phyloP scores from a whole-genome alignment of 139 green algal species.

The Spirogloea muscicola region DNA sequence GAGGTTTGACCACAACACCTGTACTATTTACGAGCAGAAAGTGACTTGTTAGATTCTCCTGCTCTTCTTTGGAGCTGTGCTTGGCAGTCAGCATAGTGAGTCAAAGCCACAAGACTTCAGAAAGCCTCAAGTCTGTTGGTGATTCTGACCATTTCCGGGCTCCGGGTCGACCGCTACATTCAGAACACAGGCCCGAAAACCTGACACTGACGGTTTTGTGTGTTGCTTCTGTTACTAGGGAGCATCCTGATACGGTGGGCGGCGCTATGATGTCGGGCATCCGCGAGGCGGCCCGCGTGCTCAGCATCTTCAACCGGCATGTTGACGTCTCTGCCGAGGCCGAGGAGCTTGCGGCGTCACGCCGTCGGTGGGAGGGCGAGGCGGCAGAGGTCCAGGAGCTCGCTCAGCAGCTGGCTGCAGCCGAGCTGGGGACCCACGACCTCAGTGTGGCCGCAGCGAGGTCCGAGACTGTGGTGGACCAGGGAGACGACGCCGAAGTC shows the following conservation, averaged over 20 bases:
- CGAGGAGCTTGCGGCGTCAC: background rate
- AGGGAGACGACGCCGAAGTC: background rate
- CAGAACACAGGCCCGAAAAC: too few species aligned
- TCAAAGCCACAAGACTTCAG: too few species aligned
- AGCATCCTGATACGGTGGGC: slow-evolving; percentile 85
- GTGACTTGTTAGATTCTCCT: too few species aligned
- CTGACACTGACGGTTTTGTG: too few species aligned
- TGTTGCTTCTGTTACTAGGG: too few species aligned
- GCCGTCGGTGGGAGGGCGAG: background rate
- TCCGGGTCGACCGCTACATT: too few species aligned
- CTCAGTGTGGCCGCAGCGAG: background rate
- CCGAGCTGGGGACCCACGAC: background rate
- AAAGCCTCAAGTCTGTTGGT: too few species aligned
- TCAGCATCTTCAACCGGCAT: slow-evolving; percentile 8
- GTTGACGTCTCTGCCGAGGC: slow-evolving; percentile 11
- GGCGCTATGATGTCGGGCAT: slow-evolving; percentile 75
- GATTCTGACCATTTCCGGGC: too few species aligned
- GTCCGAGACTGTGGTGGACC: background rate
- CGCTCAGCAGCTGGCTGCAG: background rate
- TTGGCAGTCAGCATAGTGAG: too few species aligned
- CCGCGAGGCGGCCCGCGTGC: slow-evolving; percentile 63
- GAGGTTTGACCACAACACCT: too few species aligned
- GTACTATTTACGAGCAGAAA: too few species aligned
- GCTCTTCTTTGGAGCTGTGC: too few species aligned
- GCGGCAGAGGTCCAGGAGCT: slow-evolving; percentile 15